Conservation (phyloP, 495 filamentous ascomycete species). For the Neurospora sp. region DNA sequence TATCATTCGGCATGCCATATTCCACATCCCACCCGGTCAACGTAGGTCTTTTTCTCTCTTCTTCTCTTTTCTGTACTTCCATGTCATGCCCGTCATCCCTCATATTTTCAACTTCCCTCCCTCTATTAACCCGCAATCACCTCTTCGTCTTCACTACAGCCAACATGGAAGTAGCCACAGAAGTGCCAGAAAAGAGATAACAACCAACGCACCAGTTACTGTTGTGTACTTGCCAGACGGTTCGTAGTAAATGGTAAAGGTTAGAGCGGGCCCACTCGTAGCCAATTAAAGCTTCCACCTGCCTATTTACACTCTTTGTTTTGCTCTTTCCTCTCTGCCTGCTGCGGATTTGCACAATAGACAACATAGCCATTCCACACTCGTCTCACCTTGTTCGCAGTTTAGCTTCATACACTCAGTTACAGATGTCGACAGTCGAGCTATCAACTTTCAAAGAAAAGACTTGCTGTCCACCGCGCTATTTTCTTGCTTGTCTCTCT, state of each 20-base stretch:
- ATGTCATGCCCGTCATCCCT: neutral
- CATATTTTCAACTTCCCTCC: neutral
- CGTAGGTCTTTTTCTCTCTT: neutral
- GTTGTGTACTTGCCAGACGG: neutral
- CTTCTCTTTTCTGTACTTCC: neutral
- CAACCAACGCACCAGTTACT: conserved; percentile 6
- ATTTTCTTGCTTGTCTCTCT: neutral
- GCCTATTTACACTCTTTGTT: neutral
- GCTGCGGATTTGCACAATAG: neutral
- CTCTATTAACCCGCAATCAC: neutral
- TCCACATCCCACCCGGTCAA: conserved; percentile 3
- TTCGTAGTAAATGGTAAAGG: neutral
- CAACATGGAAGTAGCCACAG: neutral
- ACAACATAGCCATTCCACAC: neutral
- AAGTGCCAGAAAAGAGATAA: conserved; percentile 6
- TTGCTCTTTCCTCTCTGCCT: neutral
- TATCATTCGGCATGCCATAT: conserved; percentile 11
- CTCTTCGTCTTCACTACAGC: neutral
- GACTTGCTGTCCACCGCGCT: neutral
- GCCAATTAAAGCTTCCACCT: neutral
- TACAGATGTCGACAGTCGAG: neutral
- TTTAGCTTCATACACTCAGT: neutral
- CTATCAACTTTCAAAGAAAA: neutral
- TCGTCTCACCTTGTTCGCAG: neutral
- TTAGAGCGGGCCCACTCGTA: neutral